A percentile compares a stretch with the other conserved stretches of the same genome.
These are phyloP conservation scores for Monosporozyma yasuniensis DNA, from an alignment of 805 yeast genomes.

Conservation along the genomic window DNA sequence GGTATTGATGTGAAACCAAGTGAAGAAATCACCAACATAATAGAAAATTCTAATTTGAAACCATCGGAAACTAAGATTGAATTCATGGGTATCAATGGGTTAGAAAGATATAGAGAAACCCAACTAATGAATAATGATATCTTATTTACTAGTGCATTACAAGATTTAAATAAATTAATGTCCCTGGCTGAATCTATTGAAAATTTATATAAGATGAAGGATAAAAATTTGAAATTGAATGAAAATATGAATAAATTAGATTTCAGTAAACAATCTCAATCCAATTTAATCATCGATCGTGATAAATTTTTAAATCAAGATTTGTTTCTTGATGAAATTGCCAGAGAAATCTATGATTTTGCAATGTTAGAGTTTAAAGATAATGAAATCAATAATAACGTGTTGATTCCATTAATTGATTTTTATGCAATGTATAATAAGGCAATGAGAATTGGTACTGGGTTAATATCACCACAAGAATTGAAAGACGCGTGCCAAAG, in stretches of 20 bases:
- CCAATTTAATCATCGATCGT: conserved; percentile 27
- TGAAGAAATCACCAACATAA: background rate
- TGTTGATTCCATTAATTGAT: conserved; percentile 47
- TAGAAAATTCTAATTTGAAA: background rate
- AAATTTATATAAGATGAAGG: conserved; percentile 33
- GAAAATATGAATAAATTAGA: conserved; percentile 6
- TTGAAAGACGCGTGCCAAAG: conserved; percentile 50
- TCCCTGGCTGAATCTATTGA: conserved; percentile 69
- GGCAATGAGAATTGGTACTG: conserved; percentile 54
- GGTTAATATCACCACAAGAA: conserved; percentile 62
- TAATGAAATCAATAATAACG: conserved; percentile 38
- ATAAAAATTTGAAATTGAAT: conserved; percentile 1
- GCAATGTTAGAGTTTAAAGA: conserved; percentile 35
- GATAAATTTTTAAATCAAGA: conserved; percentile 31
- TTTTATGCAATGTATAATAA: conserved; percentile 56
- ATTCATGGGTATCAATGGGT: conserved; percentile 59
- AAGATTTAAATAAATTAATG: conserved; percentile 69
- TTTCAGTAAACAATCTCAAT: conserved; percentile 6
- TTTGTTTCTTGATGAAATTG: conserved; percentile 53
- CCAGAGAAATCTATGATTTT: conserved; percentile 74
- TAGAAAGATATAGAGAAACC: conserved; percentile 49
- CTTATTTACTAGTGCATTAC: conserved; percentile 58
- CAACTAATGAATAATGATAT: conserved; percentile 50
- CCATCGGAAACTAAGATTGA: conserved; percentile 20
- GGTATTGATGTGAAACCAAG: conserved; percentile 15